Conservation (phyloP, 129 eudicot species). For the Erigeron canadensis region DNA sequence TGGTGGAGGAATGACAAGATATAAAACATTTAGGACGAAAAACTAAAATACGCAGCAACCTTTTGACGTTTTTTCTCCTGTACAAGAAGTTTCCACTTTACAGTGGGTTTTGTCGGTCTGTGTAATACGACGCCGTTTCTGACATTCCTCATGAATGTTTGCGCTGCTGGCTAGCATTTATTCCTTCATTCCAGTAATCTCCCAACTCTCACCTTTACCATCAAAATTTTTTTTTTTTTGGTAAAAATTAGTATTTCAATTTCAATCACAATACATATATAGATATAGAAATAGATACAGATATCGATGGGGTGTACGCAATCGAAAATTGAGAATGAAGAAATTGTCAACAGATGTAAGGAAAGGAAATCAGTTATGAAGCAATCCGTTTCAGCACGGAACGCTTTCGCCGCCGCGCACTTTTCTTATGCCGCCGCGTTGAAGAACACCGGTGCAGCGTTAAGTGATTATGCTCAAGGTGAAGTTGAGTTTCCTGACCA, state of each 20-base stretch:
- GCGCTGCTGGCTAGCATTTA: constrained; percentile 24
- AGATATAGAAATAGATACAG: no score
- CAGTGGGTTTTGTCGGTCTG: constrained; percentile 24
- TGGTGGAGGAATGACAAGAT: constrained; percentile 7
- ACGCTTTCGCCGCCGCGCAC: constrained; percentile 96
- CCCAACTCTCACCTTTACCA: not conserved
- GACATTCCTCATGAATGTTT: not conserved
- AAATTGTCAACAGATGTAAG: constrained; percentile 74
- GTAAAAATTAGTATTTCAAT: no score
- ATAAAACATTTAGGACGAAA: constrained; percentile 3
- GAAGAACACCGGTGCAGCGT: constrained; percentile 97
- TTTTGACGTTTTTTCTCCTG: constrained; percentile 31
- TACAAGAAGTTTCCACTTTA: constrained; percentile 18
- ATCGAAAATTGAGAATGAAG: constrained; percentile 97
- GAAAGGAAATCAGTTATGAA: constrained; percentile 75
- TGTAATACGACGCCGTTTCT: constrained; percentile 23
- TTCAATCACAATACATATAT: no score
- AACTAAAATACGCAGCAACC: constrained; percentile 11
- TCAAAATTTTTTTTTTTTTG: no score
- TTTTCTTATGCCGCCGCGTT: constrained; percentile 70
- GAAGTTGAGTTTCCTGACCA: constrained; percentile 45
- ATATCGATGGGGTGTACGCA: constrained; percentile 79
- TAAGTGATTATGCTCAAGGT: constrained; percentile 86
- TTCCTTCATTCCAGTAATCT: constrained; percentile 18
- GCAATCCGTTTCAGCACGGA: constrained; percentile 71